Evolutionary conservation across 2,329 filamentous ascomycete genomes (phyloP).

Genomic region (Cladophialophora chaetospira): DNA sequence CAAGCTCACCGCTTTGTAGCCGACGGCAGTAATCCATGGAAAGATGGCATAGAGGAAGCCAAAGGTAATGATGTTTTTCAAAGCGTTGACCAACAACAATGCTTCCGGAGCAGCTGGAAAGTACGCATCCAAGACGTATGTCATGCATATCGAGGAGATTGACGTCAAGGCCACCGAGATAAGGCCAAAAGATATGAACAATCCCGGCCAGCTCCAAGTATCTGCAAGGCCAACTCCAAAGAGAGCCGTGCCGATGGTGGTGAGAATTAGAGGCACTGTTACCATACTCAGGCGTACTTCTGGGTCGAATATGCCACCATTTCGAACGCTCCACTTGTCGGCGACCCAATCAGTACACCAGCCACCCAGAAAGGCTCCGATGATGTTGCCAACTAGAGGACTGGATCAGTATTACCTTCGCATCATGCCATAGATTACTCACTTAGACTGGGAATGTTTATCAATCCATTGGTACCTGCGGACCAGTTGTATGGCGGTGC

Average conservation of each 20-base stretch:
- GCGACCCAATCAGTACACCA: not conserved
- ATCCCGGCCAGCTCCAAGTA: not conserved
- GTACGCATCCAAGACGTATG: slow-evolving; percentile 5
- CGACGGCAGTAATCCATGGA: not conserved
- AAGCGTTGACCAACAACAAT: not conserved
- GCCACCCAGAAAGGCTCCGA: not conserved
- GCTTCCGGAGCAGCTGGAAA: not conserved
- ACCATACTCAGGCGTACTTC: not conserved
- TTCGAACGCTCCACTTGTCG: not conserved
- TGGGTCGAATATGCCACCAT: not conserved
- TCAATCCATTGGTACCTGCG: slow-evolving; percentile 1
- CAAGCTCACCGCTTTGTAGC: not conserved
- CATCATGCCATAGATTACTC: no score
- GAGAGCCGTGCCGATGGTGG: not conserved
- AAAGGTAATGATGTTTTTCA: not conserved
- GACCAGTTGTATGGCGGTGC: slow-evolving; percentile 5
- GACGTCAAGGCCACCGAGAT: not conserved
- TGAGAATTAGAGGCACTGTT: not conserved
- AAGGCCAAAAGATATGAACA: not conserved
- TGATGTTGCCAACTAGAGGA: not conserved
- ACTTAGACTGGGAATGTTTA: not conserved
- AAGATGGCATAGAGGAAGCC: not conserved
- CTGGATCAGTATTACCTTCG: no score
- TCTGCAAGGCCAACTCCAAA: not conserved
- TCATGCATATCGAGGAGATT: not conserved